A percentile compares a stretch with the other conserved stretches of the same genome.
Conservation (phyloP, 179 eudicot genomes). For the Heliamphora pulchella region DNA sequence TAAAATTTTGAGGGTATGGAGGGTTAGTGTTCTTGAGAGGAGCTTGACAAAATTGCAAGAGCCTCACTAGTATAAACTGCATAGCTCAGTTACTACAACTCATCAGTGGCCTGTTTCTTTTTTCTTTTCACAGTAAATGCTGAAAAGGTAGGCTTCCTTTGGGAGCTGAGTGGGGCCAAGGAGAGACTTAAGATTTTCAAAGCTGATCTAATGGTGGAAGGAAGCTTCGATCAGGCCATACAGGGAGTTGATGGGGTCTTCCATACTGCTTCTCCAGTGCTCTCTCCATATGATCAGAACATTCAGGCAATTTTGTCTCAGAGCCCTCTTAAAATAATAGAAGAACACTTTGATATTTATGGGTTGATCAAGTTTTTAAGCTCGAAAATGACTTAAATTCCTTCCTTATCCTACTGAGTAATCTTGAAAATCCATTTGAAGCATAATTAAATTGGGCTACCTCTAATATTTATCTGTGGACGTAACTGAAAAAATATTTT, state of each 20-base stretch:
- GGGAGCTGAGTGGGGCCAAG: slow-evolving; percentile 72
- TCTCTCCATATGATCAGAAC: slow-evolving; percentile 52
- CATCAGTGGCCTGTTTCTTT: not conserved
- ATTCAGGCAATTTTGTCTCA: slow-evolving; percentile 41
- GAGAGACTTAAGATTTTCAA: slow-evolving; percentile 70
- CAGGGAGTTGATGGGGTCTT: slow-evolving; percentile 82
- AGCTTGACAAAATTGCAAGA: too few relatives aligned
- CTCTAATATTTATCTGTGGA: not conserved
- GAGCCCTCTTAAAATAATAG: not conserved
- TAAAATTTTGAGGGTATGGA: too few relatives aligned
- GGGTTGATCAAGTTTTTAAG: not conserved
- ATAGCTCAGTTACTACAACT: not conserved
- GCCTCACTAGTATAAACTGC: too few relatives aligned
- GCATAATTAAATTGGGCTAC: not conserved
- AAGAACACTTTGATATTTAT: not conserved
- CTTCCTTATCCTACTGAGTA: not conserved
- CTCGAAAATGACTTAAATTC: not conserved
- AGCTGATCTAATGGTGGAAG: slow-evolving; percentile 77
- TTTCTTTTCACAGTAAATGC: slow-evolving; percentile 35
- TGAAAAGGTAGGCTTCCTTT: slow-evolving; percentile 56
- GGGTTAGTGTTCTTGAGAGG: too few relatives aligned
- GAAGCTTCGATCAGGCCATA: slow-evolving; percentile 75
- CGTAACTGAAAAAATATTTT: not conserved
- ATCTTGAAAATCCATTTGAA: not conserved
- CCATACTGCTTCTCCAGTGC: slow-evolving; percentile 88